Percentiles rank a stretch among this genome's conserved stretches.
Conservation (phyloP, 78 protist species). For the Dictyostelium brefeldianum region DNA sequence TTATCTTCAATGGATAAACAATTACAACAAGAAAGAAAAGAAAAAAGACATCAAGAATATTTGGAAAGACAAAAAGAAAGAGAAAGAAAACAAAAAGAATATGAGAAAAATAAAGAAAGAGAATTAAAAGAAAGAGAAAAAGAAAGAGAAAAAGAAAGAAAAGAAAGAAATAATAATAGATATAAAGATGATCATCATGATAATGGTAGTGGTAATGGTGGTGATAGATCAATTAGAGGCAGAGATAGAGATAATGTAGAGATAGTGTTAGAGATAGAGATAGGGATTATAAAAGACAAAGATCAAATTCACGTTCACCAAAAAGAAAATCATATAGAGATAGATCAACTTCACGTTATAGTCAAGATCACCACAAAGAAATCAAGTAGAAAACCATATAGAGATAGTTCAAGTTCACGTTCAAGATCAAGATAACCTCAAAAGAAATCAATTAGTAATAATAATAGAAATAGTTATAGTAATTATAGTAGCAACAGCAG, state of each 20-base stretch:
- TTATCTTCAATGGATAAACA: conserved; percentile 28
- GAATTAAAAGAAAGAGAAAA: conserved; percentile 25
- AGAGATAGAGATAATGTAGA: no score
- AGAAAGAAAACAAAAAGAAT: conserved; percentile 9
- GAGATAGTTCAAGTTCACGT: background rate
- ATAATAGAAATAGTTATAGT: no score
- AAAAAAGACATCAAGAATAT: conserved; percentile 36
- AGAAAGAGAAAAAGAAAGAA: background rate
- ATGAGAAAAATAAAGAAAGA: background rate
- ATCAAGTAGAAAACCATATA: background rate
- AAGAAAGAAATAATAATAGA: background rate
- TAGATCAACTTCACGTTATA: no score
- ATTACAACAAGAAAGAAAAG: conserved; percentile 44
- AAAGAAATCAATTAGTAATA: background rate
- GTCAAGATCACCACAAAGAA: no score
- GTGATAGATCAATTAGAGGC: background rate
- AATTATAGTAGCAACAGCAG: no score
- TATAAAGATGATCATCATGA: background rate
- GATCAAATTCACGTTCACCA: conserved; percentile 2
- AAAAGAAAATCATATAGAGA: no score
- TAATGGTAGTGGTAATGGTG: conserved; percentile 5
- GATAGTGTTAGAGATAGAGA: conserved; percentile 43
- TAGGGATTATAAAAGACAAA: background rate
- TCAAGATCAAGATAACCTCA: background rate
- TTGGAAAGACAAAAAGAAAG: conserved; percentile 28